phyloP scores from a whole-genome alignment of 352 stramenopile genomes.

The Thalassiosira exigua region DNA sequence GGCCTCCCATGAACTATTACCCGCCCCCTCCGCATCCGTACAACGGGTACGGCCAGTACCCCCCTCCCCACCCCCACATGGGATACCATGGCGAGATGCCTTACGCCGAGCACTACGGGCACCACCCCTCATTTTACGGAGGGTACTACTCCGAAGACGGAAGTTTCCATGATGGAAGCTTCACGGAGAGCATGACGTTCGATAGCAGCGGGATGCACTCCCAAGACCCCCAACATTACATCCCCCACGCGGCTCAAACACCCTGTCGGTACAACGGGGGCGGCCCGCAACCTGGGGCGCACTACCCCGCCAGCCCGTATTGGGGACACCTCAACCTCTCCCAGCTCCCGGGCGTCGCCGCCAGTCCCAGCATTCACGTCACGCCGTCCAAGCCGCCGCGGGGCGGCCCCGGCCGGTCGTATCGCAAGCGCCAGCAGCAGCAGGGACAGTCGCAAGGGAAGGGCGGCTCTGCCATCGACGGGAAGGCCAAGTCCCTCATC shows the following conservation, averaged over 20 bases:
- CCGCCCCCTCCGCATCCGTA: conserved; percentile 27
- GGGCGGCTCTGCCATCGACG: conserved; percentile 18
- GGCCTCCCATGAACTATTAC: conserved; percentile 14
- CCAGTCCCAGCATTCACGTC: conserved; percentile 41
- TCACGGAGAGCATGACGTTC: conserved; percentile 39
- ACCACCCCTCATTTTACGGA: conserved; percentile 28
- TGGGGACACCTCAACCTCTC: conserved; percentile 60
- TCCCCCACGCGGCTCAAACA: conserved; percentile 28
- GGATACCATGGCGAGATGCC: conserved; percentile 32
- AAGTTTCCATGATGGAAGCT: conserved; percentile 42
- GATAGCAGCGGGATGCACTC: conserved; percentile 43
- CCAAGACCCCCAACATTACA: conserved; percentile 24
- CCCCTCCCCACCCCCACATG: conserved; percentile 24
- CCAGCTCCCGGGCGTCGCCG: conserved; percentile 48
- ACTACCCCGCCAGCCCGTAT: conserved; percentile 44
- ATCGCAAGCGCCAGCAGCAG: conserved; percentile 31
- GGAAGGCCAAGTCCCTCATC: conserved; percentile 56
- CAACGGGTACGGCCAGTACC: conserved; percentile 35
- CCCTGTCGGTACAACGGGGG: conserved; percentile 33
- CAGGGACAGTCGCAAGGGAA: conserved; percentile 8
- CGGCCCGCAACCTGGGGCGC: not conserved
- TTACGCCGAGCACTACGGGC: conserved; percentile 38
- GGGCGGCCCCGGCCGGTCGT: conserved; percentile 33
- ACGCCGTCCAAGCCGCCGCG: conserved; percentile 43
- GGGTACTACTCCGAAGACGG: conserved; percentile 29